Evolutionary conservation across 306 rosid genomes (phyloP).

Genomic region (Malus sieversii): DNA sequence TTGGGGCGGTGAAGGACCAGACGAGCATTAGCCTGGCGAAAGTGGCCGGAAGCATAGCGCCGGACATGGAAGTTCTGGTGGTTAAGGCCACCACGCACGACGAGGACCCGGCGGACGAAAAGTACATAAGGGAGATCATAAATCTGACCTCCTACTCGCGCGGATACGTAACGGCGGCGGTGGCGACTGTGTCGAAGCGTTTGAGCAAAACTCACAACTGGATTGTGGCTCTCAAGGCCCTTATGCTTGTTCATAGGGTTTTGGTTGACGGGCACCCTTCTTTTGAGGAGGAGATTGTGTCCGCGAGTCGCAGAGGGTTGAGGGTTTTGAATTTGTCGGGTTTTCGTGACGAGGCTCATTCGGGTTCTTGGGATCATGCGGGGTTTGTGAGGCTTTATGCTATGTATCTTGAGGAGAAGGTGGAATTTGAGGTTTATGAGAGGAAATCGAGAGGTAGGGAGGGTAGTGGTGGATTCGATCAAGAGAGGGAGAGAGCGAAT

Average conservation of each 20-base stretch:
- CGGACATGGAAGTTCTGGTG: constrained; percentile 70
- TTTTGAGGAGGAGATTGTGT: constrained; percentile 65
- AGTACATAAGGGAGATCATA: constrained; percentile 55
- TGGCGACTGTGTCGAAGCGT: constrained; percentile 52
- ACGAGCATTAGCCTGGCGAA: constrained; percentile 88
- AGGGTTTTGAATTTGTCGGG: constrained; percentile 55
- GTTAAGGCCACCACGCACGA: constrained; percentile 83
- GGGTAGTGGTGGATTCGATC: constrained; percentile 4
- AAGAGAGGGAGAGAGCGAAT: constrained; percentile 13
- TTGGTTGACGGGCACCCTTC: constrained; percentile 61
- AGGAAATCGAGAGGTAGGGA: constrained; percentile 32
- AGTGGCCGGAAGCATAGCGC: constrained; percentile 71
- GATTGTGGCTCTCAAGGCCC: constrained; percentile 75
- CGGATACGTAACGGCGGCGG: constrained; percentile 51
- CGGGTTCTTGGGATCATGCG: constrained; percentile 66
- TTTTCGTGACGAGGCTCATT: constrained; percentile 84
- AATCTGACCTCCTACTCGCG: constrained; percentile 44
- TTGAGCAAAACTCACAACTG: constrained; percentile 68
- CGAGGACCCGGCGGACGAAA: constrained; percentile 68
- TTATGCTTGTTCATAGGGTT: constrained; percentile 71
- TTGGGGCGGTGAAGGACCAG: constrained; percentile 85
- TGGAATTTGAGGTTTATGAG: constrained; percentile 44
- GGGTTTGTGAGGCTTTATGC: constrained; percentile 67
- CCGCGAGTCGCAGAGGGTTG: constrained; percentile 43
- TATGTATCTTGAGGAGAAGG: constrained; percentile 63